Conservation (phyloP, 2,329 filamentous ascomycete species). For the Plectosphaerella cucumerina region DNA sequence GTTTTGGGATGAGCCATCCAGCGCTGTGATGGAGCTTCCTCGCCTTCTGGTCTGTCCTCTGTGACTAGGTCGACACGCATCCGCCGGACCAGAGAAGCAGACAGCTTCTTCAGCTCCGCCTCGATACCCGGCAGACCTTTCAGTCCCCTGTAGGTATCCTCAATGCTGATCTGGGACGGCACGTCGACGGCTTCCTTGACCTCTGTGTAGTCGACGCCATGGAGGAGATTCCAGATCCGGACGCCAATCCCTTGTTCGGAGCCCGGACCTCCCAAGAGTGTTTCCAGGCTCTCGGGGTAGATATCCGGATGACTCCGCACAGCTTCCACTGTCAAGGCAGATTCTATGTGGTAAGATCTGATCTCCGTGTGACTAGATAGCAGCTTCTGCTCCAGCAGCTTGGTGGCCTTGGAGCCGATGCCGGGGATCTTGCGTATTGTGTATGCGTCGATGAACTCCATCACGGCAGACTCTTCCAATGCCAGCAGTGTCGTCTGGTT, state of each 20-base stretch:
- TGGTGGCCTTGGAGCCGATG: conserved; percentile 73
- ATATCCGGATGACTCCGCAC: conserved; percentile 61
- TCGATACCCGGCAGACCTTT: conserved; percentile 59
- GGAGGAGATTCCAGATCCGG: conserved; percentile 72
- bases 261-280: conserved; percentile 65
- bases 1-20: conserved; percentile 84
- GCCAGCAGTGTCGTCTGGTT: conserved; percentile 81
- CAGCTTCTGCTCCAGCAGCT: conserved; percentile 31
- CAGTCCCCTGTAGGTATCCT: conserved; percentile 80
- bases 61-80: conserved; percentile 75
- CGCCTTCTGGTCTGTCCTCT: conserved; percentile 32
- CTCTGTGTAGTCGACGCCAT: conserved; percentile 73
- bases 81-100: conserved; percentile 66
- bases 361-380: conserved; percentile 3
- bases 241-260: conserved; percentile 66
- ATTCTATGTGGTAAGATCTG: conserved; percentile 6
- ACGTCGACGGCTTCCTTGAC: conserved; percentile 68
- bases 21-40: conserved; percentile 22
- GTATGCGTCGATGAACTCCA: conserved; percentile 68
- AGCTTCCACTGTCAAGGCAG: conserved; percentile 57
- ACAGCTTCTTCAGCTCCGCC: conserved; percentile 65
- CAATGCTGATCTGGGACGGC: conserved; percentile 88
- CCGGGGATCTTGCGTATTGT: conserved; percentile 80
- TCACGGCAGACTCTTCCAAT: conserved; percentile 52
- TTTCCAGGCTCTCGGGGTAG: conserved; percentile 61